Evolutionary conservation across 2,329 filamentous ascomycete species (phyloP), one percentile per base, ranked within the genome.

Genomic region (Sordariomycetes sp.): DNA sequence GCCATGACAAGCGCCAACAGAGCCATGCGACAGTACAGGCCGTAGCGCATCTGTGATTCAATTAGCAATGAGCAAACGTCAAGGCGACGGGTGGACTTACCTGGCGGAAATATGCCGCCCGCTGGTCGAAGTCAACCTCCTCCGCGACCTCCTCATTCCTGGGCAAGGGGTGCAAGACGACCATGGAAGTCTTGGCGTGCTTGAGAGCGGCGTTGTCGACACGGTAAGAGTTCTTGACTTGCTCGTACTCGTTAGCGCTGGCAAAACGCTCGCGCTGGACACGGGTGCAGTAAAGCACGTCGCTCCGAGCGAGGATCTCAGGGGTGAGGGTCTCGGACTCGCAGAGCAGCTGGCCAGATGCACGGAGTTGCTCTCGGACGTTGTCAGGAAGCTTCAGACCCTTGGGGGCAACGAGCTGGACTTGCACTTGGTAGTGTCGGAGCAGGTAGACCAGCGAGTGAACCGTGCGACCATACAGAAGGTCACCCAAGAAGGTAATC

Each of bases 61-160:
- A 11, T 19, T 23, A 17, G 30, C 27, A 44, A 36, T 20, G 23
- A n/a, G n/a, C 11, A 9, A 18, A 9, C 19, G 12, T 33, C 12
- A 28, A 21, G 18, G 18, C 23, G 10, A n/a, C 15, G 15, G 29
- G 17, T 17, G 12, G 18, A 73, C 84, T 78, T 65, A 94, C 90
- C 83, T 98, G 92, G 83, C 92, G 79, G 66, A 98, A 98, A 68
- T 98, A 98, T 36, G 92, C 90, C 39, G 92, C 92, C 48, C 92
- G 70, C 57, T 93, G 86, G 65, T 98, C 92, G 64, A 93, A 94
- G 62, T 98, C 92, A 32, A 98, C 87, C 67, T 98, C 92, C 63
- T 93, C 86, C 21, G 80, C 79, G 54, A 98, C 81, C 72, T 98
- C 92, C 45, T 82, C 79, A 53, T 96, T 96, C 51, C 92, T 75